Evolutionary conservation across 2,329 filamentous ascomycete genomes (phyloP).

Genomic region (Fusarium sp.): DNA sequence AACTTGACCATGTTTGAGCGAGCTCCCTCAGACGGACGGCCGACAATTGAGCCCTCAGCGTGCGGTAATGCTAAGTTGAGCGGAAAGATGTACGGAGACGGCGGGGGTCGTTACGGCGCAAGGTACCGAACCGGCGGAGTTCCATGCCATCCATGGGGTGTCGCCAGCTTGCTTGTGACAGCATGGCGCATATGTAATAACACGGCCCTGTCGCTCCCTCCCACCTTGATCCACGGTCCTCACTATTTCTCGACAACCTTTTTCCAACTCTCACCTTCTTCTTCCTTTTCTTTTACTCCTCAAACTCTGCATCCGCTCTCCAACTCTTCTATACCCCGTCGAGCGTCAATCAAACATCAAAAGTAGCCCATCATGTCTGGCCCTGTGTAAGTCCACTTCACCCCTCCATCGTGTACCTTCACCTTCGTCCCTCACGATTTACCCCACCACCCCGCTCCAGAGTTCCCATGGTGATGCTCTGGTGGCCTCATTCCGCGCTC

Average conservation of each 20-base stretch:
- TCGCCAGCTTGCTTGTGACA: conserved; percentile 28
- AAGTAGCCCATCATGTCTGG: conserved; percentile 68
- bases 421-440: conserved; percentile 41
- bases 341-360: conserved; percentile 16
- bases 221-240: conserved; percentile 16
- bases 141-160: neutral
- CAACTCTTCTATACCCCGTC: conserved; percentile 22
- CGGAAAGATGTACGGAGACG: conserved; percentile 15
- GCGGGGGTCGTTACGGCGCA: conserved; percentile 18
- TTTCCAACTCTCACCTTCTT: conserved; percentile 30
- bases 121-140: conserved; percentile 26
- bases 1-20: conserved; percentile 22
- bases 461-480: conserved; percentile 38
- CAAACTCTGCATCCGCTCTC: conserved; percentile 22
- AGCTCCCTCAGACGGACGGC: neutral
- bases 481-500: conserved; percentile 53
- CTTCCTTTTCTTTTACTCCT: conserved; percentile 30
- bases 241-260: conserved; percentile 43
- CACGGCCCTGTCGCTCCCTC: conserved; percentile 23
- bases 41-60: conserved; percentile 29
- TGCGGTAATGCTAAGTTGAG: conserved; percentile 35
- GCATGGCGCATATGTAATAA: conserved; percentile 30
- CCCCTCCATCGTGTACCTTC: conserved; percentile 39
- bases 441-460: conserved; percentile 57
- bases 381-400: conserved; percentile 70